Evolutionary conservation across 345 rosid species (phyloP), one percentile per base, ranked within the genome.

Genomic region (Reutealis trisperma): DNA sequence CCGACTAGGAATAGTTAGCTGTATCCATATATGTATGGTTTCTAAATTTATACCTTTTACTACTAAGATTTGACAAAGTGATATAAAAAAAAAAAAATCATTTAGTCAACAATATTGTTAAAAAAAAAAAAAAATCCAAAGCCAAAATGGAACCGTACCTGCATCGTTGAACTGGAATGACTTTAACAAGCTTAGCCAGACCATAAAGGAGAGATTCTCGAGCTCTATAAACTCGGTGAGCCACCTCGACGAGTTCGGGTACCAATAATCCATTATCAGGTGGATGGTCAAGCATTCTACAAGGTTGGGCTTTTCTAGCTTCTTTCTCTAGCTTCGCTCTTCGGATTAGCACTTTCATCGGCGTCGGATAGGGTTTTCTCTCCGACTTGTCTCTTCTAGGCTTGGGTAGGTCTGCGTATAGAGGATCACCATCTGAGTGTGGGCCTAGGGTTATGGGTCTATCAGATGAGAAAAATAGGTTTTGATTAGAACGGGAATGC

Each of bases 331-430:
- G 83, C 81, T 89, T 93, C 15, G 94, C 96, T 55, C 89, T 88
- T 11, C 76, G 86, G 64, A 94, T 93, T 80, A 94, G 61, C 22
- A 79, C 82, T 73, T 86, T 91, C 90, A 94, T 86, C 12, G 98
- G 98, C 8, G 96, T 94, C 25, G 82, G 87, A 52, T 87, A 91
- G 6, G 96, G 97, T 79, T 93, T 94, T 80, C 98, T 90, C 87
- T 89, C 84, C 16, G 97, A 88, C 82, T 90, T 93, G 74, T 89
- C 89, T 80, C 83, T 73, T 25, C 83, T 87, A 14, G 90, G 94
- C 80, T 89, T 89, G 21, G 98, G 98, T 63, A 91, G 71, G 68
- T 94, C 98, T 19, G 80, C 61, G 75, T 86, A 93, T 37, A 74
- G 75, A 83, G 87, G 84, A 81, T 90, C 89, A 37, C 5, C 41